Percentiles rank a stretch among this genome's conserved stretches.
These are phyloP conservation scores for Nicotiana benthamiana DNA, from an alignment of 257 asterid species.

Conservation along the genomic window DNA sequence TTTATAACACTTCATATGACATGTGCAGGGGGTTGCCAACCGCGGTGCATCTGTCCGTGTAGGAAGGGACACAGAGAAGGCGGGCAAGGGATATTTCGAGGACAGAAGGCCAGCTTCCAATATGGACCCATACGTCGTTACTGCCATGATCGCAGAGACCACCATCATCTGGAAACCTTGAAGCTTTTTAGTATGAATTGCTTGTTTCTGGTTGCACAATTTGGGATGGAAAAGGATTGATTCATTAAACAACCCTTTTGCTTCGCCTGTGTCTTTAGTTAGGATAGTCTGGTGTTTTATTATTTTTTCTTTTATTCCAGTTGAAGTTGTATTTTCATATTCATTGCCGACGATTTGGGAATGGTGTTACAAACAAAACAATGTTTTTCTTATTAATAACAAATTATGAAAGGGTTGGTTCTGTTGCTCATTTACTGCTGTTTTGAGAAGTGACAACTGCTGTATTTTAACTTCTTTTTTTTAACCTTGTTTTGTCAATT, in stretches of 20 bases:
- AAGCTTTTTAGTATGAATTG: not conserved
- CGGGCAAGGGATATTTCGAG: conserved; percentile 93
- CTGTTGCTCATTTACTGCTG: not conserved
- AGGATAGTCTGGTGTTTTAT: not conserved
- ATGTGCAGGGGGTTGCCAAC: conserved; percentile 78
- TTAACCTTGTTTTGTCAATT: not conserved
- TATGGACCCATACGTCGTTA: conserved; percentile 86
- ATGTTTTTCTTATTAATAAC: not conserved
- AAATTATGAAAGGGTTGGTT: not conserved
- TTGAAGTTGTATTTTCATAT: not conserved
- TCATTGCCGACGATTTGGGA: not conserved
- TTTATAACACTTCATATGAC: not conserved
- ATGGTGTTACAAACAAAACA: not conserved
- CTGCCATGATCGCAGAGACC: conserved; percentile 89
- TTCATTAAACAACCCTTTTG: not conserved
- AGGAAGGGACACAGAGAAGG: conserved; percentile 85
- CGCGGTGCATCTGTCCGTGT: conserved; percentile 95
- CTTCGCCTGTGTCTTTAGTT: not conserved
- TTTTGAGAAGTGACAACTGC: not conserved
- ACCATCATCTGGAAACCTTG: conserved; percentile 53
- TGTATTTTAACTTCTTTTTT: too few relatives aligned
- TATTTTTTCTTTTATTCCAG: not conserved
- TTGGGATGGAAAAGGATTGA: not conserved
- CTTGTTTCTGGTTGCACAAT: not conserved
- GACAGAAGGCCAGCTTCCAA: conserved; percentile 94